Percentiles rank a stretch among this genome's conserved stretches.
phyloP scores from a whole-genome alignment of 805 yeast species.

The Monosporozyma servazzii region DNA sequence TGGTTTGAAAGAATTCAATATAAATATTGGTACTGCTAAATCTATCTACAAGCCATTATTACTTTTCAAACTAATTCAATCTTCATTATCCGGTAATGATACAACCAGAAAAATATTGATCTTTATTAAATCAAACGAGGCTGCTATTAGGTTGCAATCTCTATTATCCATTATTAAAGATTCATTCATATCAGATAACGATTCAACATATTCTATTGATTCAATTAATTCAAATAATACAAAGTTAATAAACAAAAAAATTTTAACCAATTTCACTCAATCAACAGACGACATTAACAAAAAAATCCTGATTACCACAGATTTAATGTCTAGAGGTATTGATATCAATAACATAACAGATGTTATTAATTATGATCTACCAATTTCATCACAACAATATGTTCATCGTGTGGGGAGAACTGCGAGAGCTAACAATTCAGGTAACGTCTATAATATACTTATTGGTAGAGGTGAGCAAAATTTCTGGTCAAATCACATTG shows the following conservation, averaged over 20 bases:
- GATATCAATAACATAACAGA: conserved; percentile 61
- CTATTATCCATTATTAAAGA: conserved; percentile 28
- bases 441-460: conserved; percentile 66
- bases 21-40: conserved; percentile 32
- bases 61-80: conserved; percentile 40
- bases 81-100: neutral
- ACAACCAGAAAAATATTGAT: conserved; percentile 15
- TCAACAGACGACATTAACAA: neutral
- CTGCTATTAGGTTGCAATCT: conserved; percentile 70
- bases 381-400: conserved; percentile 81
- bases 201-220: conserved; percentile 21
- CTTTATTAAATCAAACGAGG: conserved; percentile 49
- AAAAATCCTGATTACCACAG: conserved; percentile 62
- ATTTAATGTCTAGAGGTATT: conserved; percentile 91
- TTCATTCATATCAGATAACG: neutral
- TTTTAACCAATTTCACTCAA: conserved; percentile 48
- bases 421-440: conserved; percentile 80
- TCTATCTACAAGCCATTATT: conserved; percentile 63
- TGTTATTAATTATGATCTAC: conserved; percentile 86
- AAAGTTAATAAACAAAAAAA: conserved; percentile 42
- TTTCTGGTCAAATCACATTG: conserved; percentile 46
- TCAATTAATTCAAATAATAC: conserved; percentile 54
- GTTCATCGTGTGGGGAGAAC: conserved; percentile 96
- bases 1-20: conserved; percentile 37
- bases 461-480: conserved; percentile 70